Base-by-base conservation (phyloP, 495 filamentous ascomycete species). In the Penicillium arizonense region DNA sequence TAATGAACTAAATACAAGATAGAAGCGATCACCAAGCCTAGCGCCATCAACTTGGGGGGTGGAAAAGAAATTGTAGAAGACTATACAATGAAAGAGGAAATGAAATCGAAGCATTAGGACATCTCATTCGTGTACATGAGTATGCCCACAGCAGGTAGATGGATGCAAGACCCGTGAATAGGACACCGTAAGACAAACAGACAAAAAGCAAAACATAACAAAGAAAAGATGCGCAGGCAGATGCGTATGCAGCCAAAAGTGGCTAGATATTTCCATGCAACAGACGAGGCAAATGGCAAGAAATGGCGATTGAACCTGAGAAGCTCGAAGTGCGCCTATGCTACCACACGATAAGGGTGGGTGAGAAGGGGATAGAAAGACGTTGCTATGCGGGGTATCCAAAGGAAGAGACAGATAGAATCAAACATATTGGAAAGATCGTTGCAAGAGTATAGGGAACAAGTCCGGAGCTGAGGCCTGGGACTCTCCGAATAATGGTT, bases 381-480 rank as follows among this genome's bases (percentile, higher is more conserved):
- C 26, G 48, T 51, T 59, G 61, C 63, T 69, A 69, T 62, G 56
- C 53, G 62, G 69, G 69, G 69, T 72, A 72, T 72, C 65, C 69
- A 66, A 67, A 62, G 50, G 62, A 60, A 68, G 61, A 66, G 59
- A 68, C 57, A 62, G 52, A 56, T 64, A 53, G 54, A 65, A 52
- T 58, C 64, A 67, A 59, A 62, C n/a, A 48, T 3, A 16, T 42
- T 56, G 51, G 40, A 61, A 54, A 57, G 12, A 56, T 35, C 18
- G 26, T 30, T 33, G 34, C 18, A 42, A 40, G 10, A 8, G 38
- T 14, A 35, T 23, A 42, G 26, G 28, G 11, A 30, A 14, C 36
- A 40, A 24, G 5, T 4, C 44, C 16, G 32, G 13, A 30, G 4
- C 23, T 35, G 23, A 49, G 38, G 14, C 38, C 21, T 41, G 18